A percentile compares a stretch with the other conserved stretches of the same genome.
Evolutionary conservation across 169 alveolate species (phyloP).

Genomic region (Plasmodium knowlesi): DNA sequence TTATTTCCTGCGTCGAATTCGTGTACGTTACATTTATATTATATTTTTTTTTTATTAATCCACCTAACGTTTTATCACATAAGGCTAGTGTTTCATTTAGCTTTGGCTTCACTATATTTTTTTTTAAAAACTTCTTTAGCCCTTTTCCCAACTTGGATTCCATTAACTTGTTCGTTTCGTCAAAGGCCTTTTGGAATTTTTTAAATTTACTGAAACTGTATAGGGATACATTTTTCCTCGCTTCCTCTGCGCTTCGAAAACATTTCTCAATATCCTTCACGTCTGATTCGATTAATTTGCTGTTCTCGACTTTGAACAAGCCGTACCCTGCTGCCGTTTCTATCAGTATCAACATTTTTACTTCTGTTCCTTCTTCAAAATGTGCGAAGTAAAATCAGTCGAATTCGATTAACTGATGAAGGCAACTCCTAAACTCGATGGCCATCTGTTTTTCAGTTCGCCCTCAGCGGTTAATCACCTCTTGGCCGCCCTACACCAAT

Average conservation of each 20-base stretch:
- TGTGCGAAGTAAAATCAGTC: background rate
- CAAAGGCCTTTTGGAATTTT: conserved; percentile 59
- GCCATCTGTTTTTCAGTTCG: background rate
- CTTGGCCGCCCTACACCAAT: background rate
- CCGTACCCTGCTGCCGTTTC: conserved; percentile 99
- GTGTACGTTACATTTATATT: conserved; percentile 87
- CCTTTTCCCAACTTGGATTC: conserved; percentile 94
- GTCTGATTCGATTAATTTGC: conserved; percentile 89
- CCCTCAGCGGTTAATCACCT: background rate
- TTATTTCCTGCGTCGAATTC: conserved; percentile 88
- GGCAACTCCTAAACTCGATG: background rate
- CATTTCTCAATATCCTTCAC: conserved; percentile 89
- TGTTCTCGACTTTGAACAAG: conserved; percentile 94
- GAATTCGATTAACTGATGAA: background rate
- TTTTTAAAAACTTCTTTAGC: conserved; percentile 94
- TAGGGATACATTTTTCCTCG: conserved; percentile 84
- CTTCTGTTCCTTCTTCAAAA: background rate
- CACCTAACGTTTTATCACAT: conserved; percentile 91
- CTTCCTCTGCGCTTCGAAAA: conserved; percentile 90
- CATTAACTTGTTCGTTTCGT: conserved; percentile 88
- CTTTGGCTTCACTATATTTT: conserved; percentile 91
- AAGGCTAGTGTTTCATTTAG: conserved; percentile 91
- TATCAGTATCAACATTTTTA: conserved; percentile 95
- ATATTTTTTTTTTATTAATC: conserved; percentile 89
- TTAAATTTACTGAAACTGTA: conserved; percentile 73